Percentiles rank a stretch among this genome's conserved stretches.
These are phyloP conservation scores for Periglandula ipomoeae DNA, from an alignment of 2,329 filamentous ascomycete species.

Conservation along the genomic window DNA sequence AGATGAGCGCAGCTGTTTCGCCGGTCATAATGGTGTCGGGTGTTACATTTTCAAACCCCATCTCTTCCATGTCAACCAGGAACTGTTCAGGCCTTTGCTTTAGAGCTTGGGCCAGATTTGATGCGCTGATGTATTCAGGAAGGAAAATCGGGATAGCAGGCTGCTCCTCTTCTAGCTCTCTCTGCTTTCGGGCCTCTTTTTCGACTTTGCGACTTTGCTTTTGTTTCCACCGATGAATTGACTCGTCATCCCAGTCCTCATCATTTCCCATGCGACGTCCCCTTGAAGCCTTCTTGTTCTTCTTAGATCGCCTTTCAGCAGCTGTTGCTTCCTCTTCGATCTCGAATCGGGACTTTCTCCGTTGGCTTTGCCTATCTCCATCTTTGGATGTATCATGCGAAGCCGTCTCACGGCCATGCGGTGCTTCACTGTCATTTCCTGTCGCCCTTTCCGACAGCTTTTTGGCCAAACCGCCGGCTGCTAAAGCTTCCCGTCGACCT, in stretches of 20 bases:
- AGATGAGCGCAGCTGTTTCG: conserved; percentile 83
- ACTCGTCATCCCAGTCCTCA: conserved; percentile 31
- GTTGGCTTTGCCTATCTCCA: conserved; percentile 12
- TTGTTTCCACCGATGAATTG: conserved; percentile 25
- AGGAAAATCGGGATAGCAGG: conserved; percentile 57
- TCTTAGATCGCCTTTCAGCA: conserved; percentile 16
- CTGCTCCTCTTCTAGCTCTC: conserved; percentile 32
- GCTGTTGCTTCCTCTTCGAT: conserved; percentile 14
- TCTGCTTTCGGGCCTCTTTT: conserved; percentile 29
- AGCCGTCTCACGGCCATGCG: background rate
- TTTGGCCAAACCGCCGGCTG: background rate
- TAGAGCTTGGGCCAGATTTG: conserved; percentile 67
- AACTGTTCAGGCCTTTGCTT: conserved; percentile 65
- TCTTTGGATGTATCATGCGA: conserved; percentile 4
- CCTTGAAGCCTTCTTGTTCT: conserved; percentile 13
- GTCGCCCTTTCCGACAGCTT: background rate
- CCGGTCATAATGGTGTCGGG: conserved; percentile 81
- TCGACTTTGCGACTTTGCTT: conserved; percentile 33
- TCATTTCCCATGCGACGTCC: conserved; percentile 14
- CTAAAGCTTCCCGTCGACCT: background rate
- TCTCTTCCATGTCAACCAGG: conserved; percentile 63
- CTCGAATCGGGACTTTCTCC: conserved; percentile 23
- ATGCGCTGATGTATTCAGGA: conserved; percentile 87
- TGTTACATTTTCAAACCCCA: conserved; percentile 82
- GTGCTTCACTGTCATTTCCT: background rate